phyloP scores from a whole-genome alignment of 768 basidiomycete genomes.

The Suillus weaverae region DNA sequence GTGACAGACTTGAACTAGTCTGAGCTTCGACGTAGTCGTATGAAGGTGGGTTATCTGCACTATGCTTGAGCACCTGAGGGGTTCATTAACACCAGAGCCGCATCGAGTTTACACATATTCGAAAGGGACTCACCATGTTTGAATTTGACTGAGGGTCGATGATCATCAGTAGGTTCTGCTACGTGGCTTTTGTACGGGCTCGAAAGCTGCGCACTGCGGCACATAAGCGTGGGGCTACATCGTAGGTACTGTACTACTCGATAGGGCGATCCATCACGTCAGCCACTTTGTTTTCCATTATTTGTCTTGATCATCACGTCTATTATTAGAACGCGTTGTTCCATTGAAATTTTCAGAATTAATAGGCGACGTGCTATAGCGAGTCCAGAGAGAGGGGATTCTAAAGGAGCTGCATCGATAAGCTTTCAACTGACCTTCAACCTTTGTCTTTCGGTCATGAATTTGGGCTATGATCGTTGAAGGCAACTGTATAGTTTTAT shows the following conservation, averaged over 20 bases:
- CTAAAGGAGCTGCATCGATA: no score
- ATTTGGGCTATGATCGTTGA: no score
- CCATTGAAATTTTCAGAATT: no score
- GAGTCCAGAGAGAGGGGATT: no score
- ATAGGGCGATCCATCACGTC: slow-evolving; percentile 21
- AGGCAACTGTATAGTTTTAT: slow-evolving; percentile 1
- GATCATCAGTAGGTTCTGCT: slow-evolving; percentile 20
- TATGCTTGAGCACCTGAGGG: slow-evolving; percentile 4
- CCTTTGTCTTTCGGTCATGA: no score
- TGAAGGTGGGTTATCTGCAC: slow-evolving; percentile 45
- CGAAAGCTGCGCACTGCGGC: slow-evolving; percentile 20
- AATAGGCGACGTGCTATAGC: no score
- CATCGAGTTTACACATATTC: background rate
- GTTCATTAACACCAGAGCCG: background rate
- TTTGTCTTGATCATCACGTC: slow-evolving; percentile 13
- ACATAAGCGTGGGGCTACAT: no score
- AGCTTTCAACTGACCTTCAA: no score
- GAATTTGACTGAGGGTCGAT: slow-evolving; percentile 20
- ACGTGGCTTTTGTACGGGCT: slow-evolving; percentile 8
- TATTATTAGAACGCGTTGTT: background rate
- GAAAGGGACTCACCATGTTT: slow-evolving; percentile 27
- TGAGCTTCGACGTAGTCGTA: slow-evolving; percentile 42
- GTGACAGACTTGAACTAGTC: slow-evolving; percentile 27
- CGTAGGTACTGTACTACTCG: no score
- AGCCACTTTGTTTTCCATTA: slow-evolving; percentile 11